These are phyloP conservation scores for Ogataea saltuana DNA, from an alignment of 805 yeast genomes.

Conservation along the genomic window DNA sequence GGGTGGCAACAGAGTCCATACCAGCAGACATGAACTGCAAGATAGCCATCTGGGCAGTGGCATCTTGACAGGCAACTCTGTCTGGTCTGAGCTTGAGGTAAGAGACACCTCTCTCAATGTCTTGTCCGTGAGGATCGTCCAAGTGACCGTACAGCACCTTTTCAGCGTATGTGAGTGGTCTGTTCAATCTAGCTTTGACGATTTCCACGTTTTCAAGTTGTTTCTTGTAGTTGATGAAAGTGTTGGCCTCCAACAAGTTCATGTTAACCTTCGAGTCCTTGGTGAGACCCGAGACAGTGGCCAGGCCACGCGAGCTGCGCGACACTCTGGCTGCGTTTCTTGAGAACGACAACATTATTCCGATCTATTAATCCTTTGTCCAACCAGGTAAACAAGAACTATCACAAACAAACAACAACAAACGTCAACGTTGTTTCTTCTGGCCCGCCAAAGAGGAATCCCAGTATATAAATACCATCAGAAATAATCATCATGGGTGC, in stretches of 20 bases:
- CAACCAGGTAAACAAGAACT: slow-evolving; percentile 1
- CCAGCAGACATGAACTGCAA: slow-evolving; percentile 98
- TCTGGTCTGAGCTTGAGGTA: slow-evolving; percentile 94
- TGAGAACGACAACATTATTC: slow-evolving; percentile 34
- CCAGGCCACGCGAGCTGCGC: slow-evolving; percentile 45
- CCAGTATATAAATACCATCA: slow-evolving; percentile 4
- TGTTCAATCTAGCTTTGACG: slow-evolving; percentile 65
- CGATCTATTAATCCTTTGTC: not conserved
- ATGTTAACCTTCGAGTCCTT: slow-evolving; percentile 54
- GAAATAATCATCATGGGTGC: not conserved
- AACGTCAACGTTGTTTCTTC: not conserved
- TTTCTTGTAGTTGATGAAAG: slow-evolving; percentile 89
- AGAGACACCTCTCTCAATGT: slow-evolving; percentile 73
- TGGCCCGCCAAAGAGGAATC: slow-evolving; percentile 5
- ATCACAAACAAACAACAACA: slow-evolving; percentile 1
- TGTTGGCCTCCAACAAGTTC: slow-evolving; percentile 69
- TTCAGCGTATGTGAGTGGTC: slow-evolving; percentile 93
- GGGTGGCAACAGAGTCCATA: slow-evolving; percentile 82
- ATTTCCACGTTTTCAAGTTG: slow-evolving; percentile 85
- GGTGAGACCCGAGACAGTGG: slow-evolving; percentile 51
- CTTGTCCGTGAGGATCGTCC: slow-evolving; percentile 81
- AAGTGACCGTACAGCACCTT: slow-evolving; percentile 92
- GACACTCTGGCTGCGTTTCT: slow-evolving; percentile 32
- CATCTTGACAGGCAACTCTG: slow-evolving; percentile 99
- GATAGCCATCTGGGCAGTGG: slow-evolving; percentile 99